A percentile compares a stretch with the other conserved stretches of the same genome.
phyloP scores from a whole-genome alignment of 306 rosid species.

The Cucurbita maxima region DNA sequence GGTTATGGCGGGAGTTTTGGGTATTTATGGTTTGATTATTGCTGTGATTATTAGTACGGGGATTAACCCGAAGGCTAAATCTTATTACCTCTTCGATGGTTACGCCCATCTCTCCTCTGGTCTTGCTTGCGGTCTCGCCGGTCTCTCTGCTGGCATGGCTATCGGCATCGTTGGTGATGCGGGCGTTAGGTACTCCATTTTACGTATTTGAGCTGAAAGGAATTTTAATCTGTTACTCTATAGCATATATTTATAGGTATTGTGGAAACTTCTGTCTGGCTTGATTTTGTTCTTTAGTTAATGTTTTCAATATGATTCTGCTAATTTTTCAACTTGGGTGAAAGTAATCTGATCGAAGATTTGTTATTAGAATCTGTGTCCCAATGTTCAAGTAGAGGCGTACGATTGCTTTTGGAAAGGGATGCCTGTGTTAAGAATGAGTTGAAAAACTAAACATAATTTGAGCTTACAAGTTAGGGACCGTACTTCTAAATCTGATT shows the following conservation, averaged over 20 bases:
- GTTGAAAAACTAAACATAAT: not conserved
- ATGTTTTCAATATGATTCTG: no score
- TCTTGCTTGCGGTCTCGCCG: slow-evolving; percentile 49
- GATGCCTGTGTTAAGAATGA: not conserved
- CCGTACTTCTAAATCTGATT: not conserved
- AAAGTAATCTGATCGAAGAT: not conserved
- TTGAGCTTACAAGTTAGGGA: not conserved
- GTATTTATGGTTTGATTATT: slow-evolving; percentile 42
- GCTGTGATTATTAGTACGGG: slow-evolving; percentile 49
- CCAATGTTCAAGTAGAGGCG: not conserved
- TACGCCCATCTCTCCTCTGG: slow-evolving; percentile 50
- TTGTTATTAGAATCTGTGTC: not conserved
- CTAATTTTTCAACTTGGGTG: not conserved
- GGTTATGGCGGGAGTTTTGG: slow-evolving; percentile 51
- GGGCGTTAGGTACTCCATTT: slow-evolving; percentile 29
- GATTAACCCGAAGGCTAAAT: slow-evolving; percentile 47
- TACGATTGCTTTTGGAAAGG: not conserved
- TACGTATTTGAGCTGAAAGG: not conserved
- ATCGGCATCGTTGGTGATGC: slow-evolving; percentile 56
- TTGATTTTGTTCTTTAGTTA: not conserved
- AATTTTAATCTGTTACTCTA: not conserved
- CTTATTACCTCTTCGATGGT: slow-evolving; percentile 50
- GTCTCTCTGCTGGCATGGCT: slow-evolving; percentile 53
- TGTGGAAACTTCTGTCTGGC: not conserved
- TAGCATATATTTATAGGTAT: not conserved